phyloP scores from a whole-genome alignment of 2,329 filamentous ascomycete species.

The Colletotrichum caudatum region DNA sequence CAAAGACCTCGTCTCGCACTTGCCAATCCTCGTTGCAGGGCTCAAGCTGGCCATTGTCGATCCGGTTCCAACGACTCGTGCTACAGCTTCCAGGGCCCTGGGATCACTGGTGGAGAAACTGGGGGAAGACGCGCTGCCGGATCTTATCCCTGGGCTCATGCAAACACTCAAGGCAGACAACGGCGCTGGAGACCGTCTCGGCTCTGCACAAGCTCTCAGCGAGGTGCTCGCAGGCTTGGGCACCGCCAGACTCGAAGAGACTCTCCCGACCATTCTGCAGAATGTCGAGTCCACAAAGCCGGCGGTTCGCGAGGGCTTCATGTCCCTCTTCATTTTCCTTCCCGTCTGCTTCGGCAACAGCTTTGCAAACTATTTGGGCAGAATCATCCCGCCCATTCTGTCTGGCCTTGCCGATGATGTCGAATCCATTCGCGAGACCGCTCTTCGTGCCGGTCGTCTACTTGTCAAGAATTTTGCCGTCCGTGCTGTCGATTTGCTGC shows the following conservation, averaged over 20 bases:
- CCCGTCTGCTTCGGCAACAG: slow-evolving; percentile 99
- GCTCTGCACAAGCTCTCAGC: slow-evolving; percentile 94
- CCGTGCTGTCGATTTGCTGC: slow-evolving; percentile 90
- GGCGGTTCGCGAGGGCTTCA: slow-evolving; percentile 95
- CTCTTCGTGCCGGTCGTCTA: slow-evolving; percentile 90
- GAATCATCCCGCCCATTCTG: slow-evolving; percentile 95
- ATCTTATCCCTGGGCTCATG: slow-evolving; percentile 98
- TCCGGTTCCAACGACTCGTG: slow-evolving; percentile 94
- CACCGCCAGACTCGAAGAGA: slow-evolving; percentile 93
- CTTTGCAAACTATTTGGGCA: slow-evolving; percentile 94
- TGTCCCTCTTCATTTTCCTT: slow-evolving; percentile 99
- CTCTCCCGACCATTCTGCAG: slow-evolving; percentile 93
- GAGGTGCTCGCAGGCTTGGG: slow-evolving; percentile 96
- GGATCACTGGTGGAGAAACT: slow-evolving; percentile 98
- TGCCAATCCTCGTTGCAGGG: slow-evolving; percentile 92
- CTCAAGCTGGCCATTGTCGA: slow-evolving; percentile 91
- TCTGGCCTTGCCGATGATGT: slow-evolving; percentile 95
- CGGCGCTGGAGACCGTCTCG: slow-evolving; percentile 93
- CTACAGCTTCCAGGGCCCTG: slow-evolving; percentile 94
- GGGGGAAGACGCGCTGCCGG: slow-evolving; percentile 94
- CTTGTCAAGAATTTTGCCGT: slow-evolving; percentile 99
- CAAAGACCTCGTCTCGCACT: slow-evolving; percentile 90
- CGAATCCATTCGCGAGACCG: slow-evolving; percentile 97
- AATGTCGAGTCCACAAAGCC: slow-evolving; percentile 94
- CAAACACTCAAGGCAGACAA: slow-evolving; percentile 97